Evolutionary conservation across 192 early-diverging fungal species (phyloP), one percentile per base, ranked within the genome.

Genomic region (Linnemannia schmuckeri): DNA sequence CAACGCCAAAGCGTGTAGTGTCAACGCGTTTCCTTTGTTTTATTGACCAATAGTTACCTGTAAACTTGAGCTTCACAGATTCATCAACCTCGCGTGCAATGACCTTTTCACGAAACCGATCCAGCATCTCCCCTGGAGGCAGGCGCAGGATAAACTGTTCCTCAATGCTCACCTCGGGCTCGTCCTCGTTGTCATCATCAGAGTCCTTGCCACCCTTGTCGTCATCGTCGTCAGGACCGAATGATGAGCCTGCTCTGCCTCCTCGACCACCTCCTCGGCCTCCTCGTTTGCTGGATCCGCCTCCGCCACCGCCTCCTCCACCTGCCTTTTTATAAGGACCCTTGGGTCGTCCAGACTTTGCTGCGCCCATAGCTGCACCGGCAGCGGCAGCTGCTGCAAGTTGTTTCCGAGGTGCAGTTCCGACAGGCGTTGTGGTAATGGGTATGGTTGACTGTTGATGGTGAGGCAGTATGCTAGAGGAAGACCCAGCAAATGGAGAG

Each of bases 141-240:
- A 97, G 77, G 41, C 97, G 89, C 38, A 97, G 80, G 52, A 97
- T 94, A 70, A 97, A 88, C 33, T 97, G 97, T 80, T 97, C 96
- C 84, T 97, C 97, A 61, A 94, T 88, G 0, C 95, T 93, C 13
- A 94, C 92, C 47, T 95, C 93, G 42, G 89, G 89, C 13, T 94
- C 93, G 33, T 94, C 92, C 22, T 95, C 93, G 40, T 94, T 94
- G 35, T 81, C 80, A 38, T 89, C 88, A 44, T 89, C 89, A 27
- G 85, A 87, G 49, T 87, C 85, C 54, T 87, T 87, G 22, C 72
- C 49, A 10, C 46, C 76, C 9, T 46, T 49, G 0, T 42, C 71
- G 37, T 49, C 76, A 10, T 55, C 74, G 44, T 63, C 75, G 68
- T 47, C 85, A 38, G 46, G 70, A 47, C 54, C 79, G 17, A n/a